Evolutionary conservation across 805 yeast species (phyloP).

Genomic region (Yamadazyma insecticola): DNA sequence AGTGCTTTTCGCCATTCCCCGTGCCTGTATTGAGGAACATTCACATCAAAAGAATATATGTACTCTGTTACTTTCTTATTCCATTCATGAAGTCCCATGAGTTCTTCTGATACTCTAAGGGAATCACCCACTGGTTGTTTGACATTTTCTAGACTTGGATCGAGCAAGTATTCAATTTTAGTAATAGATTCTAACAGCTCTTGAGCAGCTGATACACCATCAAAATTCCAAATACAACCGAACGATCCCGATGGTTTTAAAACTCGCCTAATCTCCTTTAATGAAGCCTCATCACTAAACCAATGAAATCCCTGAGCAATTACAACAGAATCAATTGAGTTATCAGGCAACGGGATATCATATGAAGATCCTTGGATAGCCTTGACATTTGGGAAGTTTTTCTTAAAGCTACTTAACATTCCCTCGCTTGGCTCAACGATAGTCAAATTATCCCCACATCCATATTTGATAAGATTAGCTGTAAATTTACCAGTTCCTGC

Average conservation of each 20-base stretch:
- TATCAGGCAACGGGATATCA: conserved; percentile 40
- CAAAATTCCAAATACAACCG: conserved; percentile 60
- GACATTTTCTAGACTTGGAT: conserved; percentile 8
- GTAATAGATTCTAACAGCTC: conserved; percentile 1
- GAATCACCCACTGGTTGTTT: conserved; percentile 15
- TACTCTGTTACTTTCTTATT: conserved; percentile 28
- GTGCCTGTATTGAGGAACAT: conserved; percentile 55
- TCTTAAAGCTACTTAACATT: conserved; percentile 45
- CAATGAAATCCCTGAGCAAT: conserved; percentile 65
- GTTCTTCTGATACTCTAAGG: conserved; percentile 1
- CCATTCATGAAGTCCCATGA: conserved; percentile 18
- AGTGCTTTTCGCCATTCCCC: conserved; percentile 44
- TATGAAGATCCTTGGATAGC: conserved; percentile 39
- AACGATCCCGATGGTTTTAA: conserved; percentile 44
- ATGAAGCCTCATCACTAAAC: conserved; percentile 49
- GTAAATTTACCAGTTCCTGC: conserved; percentile 68
- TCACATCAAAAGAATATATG: conserved; percentile 31
- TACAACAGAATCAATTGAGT: conserved; percentile 44
- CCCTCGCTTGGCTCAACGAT: conserved; percentile 57
- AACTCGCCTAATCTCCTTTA: conserved; percentile 48
- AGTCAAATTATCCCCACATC: conserved; percentile 33
- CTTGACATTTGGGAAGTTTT: conserved; percentile 39
- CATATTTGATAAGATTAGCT: conserved; percentile 31
- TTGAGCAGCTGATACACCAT: conserved; percentile 19
- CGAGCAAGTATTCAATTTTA: conserved; percentile 4